Base-by-base conservation (phyloP, 139 green algal genomes). In the Zygnema cylindricum region DNA sequence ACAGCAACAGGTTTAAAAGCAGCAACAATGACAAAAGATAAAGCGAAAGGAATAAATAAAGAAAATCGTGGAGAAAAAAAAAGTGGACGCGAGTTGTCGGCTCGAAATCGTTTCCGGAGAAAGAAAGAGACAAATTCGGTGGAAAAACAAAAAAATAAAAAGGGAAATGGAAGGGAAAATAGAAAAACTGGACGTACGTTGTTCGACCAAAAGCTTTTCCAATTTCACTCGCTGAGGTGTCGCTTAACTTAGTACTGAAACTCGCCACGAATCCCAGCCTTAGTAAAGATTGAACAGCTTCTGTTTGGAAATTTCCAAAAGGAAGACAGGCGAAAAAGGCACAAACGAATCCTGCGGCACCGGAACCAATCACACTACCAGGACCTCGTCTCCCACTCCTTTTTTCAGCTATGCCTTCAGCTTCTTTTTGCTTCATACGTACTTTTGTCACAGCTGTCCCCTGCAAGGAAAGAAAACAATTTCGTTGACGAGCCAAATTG, bases 141-240 rank as follows among this genome's bases (percentile, higher is more conserved):
- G 57, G 30, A 73, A 73, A n/a, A n/a, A n/a, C 30, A 30, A 73
- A 30, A 25, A 73, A 73, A 73, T 73, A 30, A 25, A 73, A 73
- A 30, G 30, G 30, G n/a, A 33, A n/a, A n/a, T n/a, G n/a, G n/a
- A n/a, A n/a, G n/a, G n/a, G n/a, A n/a, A n/a, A n/a, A n/a, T n/a
- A n/a, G n/a, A n/a, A n/a, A n/a, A n/a, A n/a, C n/a, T 39, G 0
- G 25, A 69, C 87, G 69, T 71, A 92, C 88, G 97, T 98, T 0
- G 95, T 98, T 49, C 95, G 95, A 1, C 97, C 97, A 82, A 98
- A 99, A 1, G 86, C 96, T 94, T 99, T 99, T 40, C 97, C 97
- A 7, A 99, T 93, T 89, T 99, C 97, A 32, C 94, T 97, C 2
- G 95, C 97, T 2, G 96, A 94, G 30, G 97, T 99, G 92, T 99